Evolutionary conservation across 2,329 filamentous ascomycete species (phyloP), one percentile per base, ranked within the genome.

Genomic region (Fusarium miscanthi): DNA sequence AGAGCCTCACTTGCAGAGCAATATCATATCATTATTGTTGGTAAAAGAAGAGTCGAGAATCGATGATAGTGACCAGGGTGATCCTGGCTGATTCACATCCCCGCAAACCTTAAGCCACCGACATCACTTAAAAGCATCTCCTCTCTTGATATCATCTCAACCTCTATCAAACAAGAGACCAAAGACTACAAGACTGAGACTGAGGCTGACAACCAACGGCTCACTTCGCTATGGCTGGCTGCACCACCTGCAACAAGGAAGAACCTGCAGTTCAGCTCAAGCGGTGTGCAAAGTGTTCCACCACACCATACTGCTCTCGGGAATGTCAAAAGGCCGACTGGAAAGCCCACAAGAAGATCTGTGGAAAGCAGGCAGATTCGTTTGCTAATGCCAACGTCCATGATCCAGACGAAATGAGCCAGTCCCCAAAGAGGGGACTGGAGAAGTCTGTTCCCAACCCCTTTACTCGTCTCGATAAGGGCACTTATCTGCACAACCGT

Each of bases 291-390:
- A 85, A 83, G 70, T 88, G 87, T 81, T 80, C 79, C n/a, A 70
- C 70, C 1, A 80, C 81, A 1, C 78, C 72, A 31, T 89, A 89
- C 78, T 90, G 87, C 81, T 86, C 85, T 45, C 80, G 80, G 30
- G 82, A 84, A 40, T 89, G 87, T 78, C 84, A 89, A 75, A 86
- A 84, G 69, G 74, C 77, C 4, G 81, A 88, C 74, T 89, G 85
- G 85, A 85, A 86, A 70, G 31, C 21, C 6, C 87, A 89, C 77
- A 86, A 86, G 73, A 82, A 82, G 64, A 67, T 76, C 13, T 88
- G 86, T 77, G 74, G 70, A 49, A 79, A 76, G 66, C 66, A 76
- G 66, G 48, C 46, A n/a, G 41, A 57, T 12, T 33, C 45, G 16
- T 21, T n/a, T 40, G 49, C 49, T 3, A 38, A 17, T 38, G 42